phyloP scores from a whole-genome alignment of 108 stramenopile genomes.

The Mediolabrus comicus region DNA sequence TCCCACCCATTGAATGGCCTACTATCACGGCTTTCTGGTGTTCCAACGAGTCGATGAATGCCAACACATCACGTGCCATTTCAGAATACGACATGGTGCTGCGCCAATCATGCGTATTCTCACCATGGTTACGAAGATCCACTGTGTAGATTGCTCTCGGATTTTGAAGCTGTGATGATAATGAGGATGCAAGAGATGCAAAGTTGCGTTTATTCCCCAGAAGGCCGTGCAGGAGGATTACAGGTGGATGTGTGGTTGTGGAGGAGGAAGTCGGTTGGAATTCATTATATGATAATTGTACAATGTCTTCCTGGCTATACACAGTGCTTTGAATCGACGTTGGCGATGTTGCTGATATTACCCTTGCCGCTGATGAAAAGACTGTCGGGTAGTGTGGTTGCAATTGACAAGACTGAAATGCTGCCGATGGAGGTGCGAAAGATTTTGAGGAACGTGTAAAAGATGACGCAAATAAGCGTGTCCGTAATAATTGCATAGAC shows the following conservation, averaged over 20 bases:
- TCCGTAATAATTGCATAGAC: conserved; percentile 5
- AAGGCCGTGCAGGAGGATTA: conserved; percentile 84
- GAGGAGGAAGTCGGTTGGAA: conserved; percentile 22
- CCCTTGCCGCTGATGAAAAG: not conserved
- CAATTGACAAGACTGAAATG: not conserved
- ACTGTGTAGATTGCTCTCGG: conserved; percentile 65
- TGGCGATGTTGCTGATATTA: not conserved
- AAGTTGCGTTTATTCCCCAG: conserved; percentile 94
- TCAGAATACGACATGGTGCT: conserved; percentile 75
- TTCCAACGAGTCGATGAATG: conserved; percentile 55
- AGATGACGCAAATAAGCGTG: conserved; percentile 29
- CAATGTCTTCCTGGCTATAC: conserved; percentile 18
- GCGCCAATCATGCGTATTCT: conserved; percentile 60
- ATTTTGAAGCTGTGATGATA: conserved; percentile 65
- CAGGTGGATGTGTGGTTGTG: conserved; percentile 24
- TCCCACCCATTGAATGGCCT: conserved; percentile 96
- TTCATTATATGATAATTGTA: conserved; percentile 38
- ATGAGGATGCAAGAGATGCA: conserved; percentile 70
- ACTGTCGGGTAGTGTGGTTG: not conserved
- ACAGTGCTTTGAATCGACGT: not conserved
- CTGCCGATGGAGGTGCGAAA: not conserved
- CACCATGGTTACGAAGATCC: conserved; percentile 95
- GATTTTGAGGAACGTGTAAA: not conserved
- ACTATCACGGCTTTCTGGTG: conserved; percentile 69
- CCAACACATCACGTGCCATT: conserved; percentile 88